phyloP scores from a whole-genome alignment of 78 protist genomes.

The Creolimax fragrantissima region DNA sequence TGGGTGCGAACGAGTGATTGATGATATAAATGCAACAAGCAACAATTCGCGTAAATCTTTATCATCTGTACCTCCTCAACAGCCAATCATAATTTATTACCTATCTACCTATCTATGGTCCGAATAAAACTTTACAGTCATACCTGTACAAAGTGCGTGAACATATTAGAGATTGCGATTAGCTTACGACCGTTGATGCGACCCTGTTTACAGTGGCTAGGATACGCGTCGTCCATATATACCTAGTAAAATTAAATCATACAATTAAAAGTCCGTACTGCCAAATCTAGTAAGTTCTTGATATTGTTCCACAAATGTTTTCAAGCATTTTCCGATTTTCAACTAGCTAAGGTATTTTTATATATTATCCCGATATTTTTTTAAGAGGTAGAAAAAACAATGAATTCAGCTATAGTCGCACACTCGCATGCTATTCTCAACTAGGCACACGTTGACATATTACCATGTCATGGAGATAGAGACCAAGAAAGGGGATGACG shows the following conservation, averaged over 20 bases:
- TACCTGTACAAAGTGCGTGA: not conserved
- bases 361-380: too few relatives aligned
- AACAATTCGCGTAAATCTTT: not conserved
- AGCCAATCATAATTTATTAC: not conserved
- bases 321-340: too few relatives aligned
- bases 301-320: too few relatives aligned
- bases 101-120: not conserved
- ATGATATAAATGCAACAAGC: not conserved
- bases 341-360: too few relatives aligned
- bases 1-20: not conserved
- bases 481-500: not conserved
- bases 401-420: too few relatives aligned
- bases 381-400: too few relatives aligned
- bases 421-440: too few relatives aligned
- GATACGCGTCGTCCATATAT: not conserved
- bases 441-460: too few relatives aligned
- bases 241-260: too few relatives aligned
- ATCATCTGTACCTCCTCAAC: not conserved
- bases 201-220: not conserved
- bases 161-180: not conserved
- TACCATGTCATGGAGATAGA: not conserved
- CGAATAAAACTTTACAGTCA: not conserved
- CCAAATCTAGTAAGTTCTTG: too few relatives aligned
- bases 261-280: too few relatives aligned
- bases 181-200: not conserved